Evolutionary conservation across 805 yeast species (phyloP), one percentile per base, ranked within the genome.

Genomic region (Millerozyma miso): DNA sequence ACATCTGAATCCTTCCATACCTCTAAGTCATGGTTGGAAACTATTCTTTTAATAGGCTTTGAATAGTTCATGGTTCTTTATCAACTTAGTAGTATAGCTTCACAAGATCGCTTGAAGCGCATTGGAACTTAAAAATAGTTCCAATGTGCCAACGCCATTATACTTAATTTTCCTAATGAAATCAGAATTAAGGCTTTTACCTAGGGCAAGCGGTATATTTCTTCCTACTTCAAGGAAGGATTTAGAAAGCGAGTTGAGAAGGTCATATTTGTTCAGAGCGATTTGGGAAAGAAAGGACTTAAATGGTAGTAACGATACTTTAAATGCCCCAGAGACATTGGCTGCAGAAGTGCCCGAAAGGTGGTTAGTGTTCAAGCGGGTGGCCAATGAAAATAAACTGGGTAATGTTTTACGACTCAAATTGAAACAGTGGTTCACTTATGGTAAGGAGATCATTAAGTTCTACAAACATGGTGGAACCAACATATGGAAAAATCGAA

Each of bases 391-490:
- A 5, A 53, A 60, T 39, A 52, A 56, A 2, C 49, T 50, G 13
- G 47, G 45, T 5, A 35, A 44, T 16, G 48, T 48, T 3, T 4
- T 52, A 2, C 31, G 37, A n/a, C 45, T 67, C 35, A 59, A 54
- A 41, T 31, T 53, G 19, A 69, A 65, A 40, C 78, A 77, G 49
- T 67, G 67, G 51, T 53, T 60, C 17, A 62, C 69, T 1, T 72
- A 73, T 48, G 79, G 76, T 4, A 73, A 74, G 51, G 48, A 62
- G 2, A 49, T 79, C 35, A 51, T 81, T 33, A 57, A 57, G 4
- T 81, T 82, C 55, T 84, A 83, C 62, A 74, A 75, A 46, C 56
- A 63, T 2, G 90, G 91, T 1, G 67, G 83, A 2, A 58, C 63
- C 16, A 76, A 75, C 48, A 75, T 82, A 0, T 80, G 83, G 79